Base-by-base conservation (phyloP, 805 yeast species). In the Yamadazyma sp. region DNA sequence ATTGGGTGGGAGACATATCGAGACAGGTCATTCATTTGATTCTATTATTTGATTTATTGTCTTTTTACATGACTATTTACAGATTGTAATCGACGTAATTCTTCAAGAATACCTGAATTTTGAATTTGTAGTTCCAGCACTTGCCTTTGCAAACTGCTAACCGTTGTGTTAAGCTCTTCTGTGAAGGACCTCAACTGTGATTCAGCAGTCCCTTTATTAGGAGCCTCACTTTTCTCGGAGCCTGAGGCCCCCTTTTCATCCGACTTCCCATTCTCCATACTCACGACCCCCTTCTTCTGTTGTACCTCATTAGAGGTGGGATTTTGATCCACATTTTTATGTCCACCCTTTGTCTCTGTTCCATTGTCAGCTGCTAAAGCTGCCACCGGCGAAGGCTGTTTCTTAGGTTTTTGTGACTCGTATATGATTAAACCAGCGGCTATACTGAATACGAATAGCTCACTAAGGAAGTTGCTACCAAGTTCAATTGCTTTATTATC, bases 391-490 rank as follows among this genome's bases (percentile, higher is more conserved):
- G 74, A 70, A 40, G 80, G 88, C 41, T 82, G 64, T 58, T 45
- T 82, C 86, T 51, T 67, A 31, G 84, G 77, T 48, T 91, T 71
- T 50, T 73, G 69, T 18, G 85, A 74, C 55, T 88, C 95, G 54
- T 73, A 85, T 9, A 87, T 52, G 8, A 88, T 79, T 38, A 84
- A 70, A 1, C 82, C 71, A 4, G 95, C 93, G 1, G 93, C 95
- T 16, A 88, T 91, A 18, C 82, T 65, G 47, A 88, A 87, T 13
- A 87, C 78, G 52, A 87, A 82, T 21, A 80, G 56, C 55, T 87
- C 95, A 30, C 91, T 82, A 9, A 87, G 61, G 54, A 86, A 78
- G 40, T 73, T 82, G 29, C 95, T 93, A 1, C 95, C 95, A 41
- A 72, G 78, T 41, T 87, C 93, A 28, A 88, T 75, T 24, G 96